phyloP scores from a whole-genome alignment of 768 basidiomycete species.

The Strobilomyces confusus region DNA sequence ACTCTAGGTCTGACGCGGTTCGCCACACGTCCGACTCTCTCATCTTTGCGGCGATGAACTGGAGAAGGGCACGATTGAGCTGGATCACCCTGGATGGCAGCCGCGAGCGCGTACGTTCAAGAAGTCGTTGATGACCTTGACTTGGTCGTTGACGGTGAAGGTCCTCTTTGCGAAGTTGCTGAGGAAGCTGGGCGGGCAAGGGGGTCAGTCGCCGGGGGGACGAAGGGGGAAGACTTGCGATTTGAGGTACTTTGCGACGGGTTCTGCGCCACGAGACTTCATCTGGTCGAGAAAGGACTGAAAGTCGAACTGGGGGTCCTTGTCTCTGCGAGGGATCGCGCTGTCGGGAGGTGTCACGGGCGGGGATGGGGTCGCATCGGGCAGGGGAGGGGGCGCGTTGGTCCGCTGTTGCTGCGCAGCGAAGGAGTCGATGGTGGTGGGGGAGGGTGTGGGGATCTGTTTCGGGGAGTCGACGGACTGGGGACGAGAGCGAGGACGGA shows the following conservation, averaged over 20 bases:
- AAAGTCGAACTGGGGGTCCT: slow-evolving; percentile 74
- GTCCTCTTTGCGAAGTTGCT: slow-evolving; percentile 91
- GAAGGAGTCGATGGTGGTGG: neutral
- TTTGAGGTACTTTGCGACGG: slow-evolving; percentile 91
- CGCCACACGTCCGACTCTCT: slow-evolving; percentile 79
- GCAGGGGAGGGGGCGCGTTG: slow-evolving; percentile 1
- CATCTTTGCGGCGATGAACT: slow-evolving; percentile 94
- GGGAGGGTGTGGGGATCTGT: slow-evolving; percentile 1
- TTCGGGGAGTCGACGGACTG: slow-evolving; percentile 7
- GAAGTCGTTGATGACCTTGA: slow-evolving; percentile 95
- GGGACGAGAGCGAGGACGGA: slow-evolving; percentile 20
- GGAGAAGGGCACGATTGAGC: slow-evolving; percentile 17
- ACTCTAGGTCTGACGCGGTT: no score
- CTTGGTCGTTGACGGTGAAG: slow-evolving; percentile 89
- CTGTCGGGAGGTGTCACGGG: no score
- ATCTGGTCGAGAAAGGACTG: slow-evolving; percentile 95
- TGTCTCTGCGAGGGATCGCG: slow-evolving; percentile 32
- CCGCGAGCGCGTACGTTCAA: slow-evolving; percentile 49
- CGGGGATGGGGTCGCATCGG: neutral
- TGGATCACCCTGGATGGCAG: neutral
- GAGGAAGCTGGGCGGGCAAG: slow-evolving; percentile 59
- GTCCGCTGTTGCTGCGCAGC: neutral
- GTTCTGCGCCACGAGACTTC: slow-evolving; percentile 82
- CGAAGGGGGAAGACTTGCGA: slow-evolving; percentile 57
- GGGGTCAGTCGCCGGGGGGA: slow-evolving; percentile 1